Conservation (phyloP, 2,329 filamentous ascomycete species). For the Dendrostoma leiphaemia region DNA sequence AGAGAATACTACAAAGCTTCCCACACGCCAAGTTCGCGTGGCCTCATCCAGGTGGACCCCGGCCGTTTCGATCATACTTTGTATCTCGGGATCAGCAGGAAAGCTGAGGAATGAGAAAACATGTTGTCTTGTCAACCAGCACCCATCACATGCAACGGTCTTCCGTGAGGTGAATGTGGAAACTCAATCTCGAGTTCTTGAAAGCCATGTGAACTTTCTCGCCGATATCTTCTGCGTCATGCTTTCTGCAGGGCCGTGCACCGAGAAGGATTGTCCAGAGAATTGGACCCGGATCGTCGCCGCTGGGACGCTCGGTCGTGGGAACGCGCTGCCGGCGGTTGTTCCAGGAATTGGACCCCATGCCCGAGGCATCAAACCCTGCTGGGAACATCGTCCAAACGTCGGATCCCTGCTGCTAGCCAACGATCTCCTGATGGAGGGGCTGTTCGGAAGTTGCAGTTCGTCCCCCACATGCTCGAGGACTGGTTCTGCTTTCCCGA, state of each 20-base stretch:
- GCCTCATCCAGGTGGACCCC: no score
- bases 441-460: neutral
- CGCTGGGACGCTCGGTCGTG: neutral
- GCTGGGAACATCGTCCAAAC: neutral
- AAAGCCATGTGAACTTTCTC: neutral
- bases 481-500: neutral
- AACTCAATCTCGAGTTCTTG: neutral
- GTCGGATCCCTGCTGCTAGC: neutral
- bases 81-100: neutral
- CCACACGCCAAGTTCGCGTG: no score
- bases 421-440: neutral
- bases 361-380: no score
- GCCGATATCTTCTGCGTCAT: neutral
- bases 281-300: conserved; percentile 8
- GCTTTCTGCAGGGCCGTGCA: neutral
- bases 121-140: neutral
- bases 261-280: neutral
- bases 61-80: no score
- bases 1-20: no score
- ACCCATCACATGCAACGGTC: neutral
- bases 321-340: conserved; percentile 15
- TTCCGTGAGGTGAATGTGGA: neutral
- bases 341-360: conserved; percentile 6
- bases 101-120: neutral
- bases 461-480: neutral